Evolutionary conservation across 352 stramenopile genomes (phyloP), one percentile per base, ranked within the genome.

Genomic region (Aphanomyces astaci): DNA sequence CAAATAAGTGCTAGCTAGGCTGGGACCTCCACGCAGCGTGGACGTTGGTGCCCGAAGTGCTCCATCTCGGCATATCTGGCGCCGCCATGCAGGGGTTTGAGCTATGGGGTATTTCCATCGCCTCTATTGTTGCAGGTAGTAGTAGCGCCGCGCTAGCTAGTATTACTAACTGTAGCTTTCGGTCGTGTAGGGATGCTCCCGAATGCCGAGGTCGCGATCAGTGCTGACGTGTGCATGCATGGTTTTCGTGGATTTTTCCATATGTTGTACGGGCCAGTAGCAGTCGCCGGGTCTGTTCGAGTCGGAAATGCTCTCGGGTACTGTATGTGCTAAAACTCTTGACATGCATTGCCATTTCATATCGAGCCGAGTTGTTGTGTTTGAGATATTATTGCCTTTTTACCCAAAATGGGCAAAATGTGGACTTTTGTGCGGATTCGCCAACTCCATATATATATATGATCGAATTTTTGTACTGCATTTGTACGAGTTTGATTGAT

Each of bases 181-280:
- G 33, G 80, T 87, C 62, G 75, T 78, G 0, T 66, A n/a, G 81
- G 81, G 4, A 76, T 81, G 54, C 55, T 89, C 54, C 79, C 79
- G 4, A 78, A 87, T 66, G 71, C 78, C 3, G 72, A 76, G 28
- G 51, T 84, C 19, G 72, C 76, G 31, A 84, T 89, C 31, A 75
- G 75, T 4, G 76, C 81, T 30, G 85, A 84, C 55, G 73, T 74
- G 25, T 86, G 86, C 57, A 83, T 82, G 45, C 65, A 77, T n/a
- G 75, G 71, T 2, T 65, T 87, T 22, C 57, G 85, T 15, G 48
- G 69, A n/a, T 63, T 87, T 3, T 72, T 78, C 19, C 81, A 83
- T 70, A 81, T 87, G 63, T 77, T 79, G 1, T 55, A 86, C 4
- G 28, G 81, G 2, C 79, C 78, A 2, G 74, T 86, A 22, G 81